Evolutionary conservation across 1,284 basidiomycete genomes (phyloP), one percentile per base, ranked within the genome.

Genomic region (Melampsora larici-populina): DNA sequence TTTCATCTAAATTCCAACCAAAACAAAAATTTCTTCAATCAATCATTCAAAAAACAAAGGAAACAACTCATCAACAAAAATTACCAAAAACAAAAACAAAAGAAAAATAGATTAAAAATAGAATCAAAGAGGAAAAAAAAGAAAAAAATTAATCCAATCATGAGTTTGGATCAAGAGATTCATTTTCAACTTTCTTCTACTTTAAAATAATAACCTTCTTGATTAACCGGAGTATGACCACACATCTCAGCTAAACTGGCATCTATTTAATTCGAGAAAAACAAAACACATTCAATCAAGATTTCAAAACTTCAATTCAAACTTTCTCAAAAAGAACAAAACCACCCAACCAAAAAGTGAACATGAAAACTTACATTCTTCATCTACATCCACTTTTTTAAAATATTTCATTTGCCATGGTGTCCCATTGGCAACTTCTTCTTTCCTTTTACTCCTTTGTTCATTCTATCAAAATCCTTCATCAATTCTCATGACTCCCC

Each of bases 401-500:
- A 85, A 86, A 79, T 83, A 78, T 36, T 81, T 79, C 31, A 83
- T 79, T 81, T 88, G 83, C 92, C 95, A 97, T 1, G 87, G 86
- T 21, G 87, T 89, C 1, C 89, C 90, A 21, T 87, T 89, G 0
- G 91, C 89, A 13, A 83, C 83, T 85, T 98, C 96, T 81, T 95
- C 92, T 83, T 89, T 91, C 81, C 96, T 87, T 84, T 89, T 88
- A 84, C 95, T 92, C 78, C 96, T 87, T 86, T 97, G 94, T 66
- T 95, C 92, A 81, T 97, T 97, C 92, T 93, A 81, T 4, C 18
- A 1, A 29, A 24, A 60, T 49, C 60, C 64, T 18, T 36, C 36
- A 1, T 43, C 40, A 43, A 36, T 4, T 36, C 9, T 36, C 36
- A 26, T n/a, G 13, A 64, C 33, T 26, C 24, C 48, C 51, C 1